A percentile compares a stretch with the other conserved stretches of the same genome.
phyloP scores from a whole-genome alignment of 148 eudicot genomes.

The Amaranthus palmeri region DNA sequence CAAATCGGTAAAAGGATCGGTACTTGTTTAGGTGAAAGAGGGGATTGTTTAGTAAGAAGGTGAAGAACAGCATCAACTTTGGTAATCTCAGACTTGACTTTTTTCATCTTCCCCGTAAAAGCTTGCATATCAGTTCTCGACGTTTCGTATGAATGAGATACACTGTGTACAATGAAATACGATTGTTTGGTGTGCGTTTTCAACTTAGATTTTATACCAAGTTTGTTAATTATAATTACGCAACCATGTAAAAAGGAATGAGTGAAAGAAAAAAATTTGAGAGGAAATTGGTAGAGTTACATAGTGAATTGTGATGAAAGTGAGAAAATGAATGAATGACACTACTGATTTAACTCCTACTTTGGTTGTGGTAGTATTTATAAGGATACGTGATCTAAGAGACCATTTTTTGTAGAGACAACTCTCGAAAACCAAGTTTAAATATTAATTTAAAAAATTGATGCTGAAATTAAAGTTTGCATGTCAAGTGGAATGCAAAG shows the following conservation, averaged over 20 bases:
- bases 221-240: background rate
- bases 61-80: constrained; percentile 67
- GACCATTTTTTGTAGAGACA: no score
- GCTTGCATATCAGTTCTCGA: background rate
- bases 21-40: constrained; percentile 89
- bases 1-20: no score
- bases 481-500: no score
- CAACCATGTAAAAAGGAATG: background rate
- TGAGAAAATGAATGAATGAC: no score
- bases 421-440: no score
- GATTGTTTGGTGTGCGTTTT: background rate
- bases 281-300: background rate
- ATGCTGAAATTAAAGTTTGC: no score
- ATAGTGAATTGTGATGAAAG: no score
- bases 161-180: background rate
- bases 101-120: constrained; percentile 60
- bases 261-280: background rate
- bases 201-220: background rate
- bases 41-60: constrained; percentile 65
- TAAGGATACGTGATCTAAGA: no score
- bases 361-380: no score
- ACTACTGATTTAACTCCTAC: no score
- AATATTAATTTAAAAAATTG: no score
- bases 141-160: background rate
- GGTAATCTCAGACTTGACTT: constrained; percentile 31